Evolutionary conservation across 2,329 filamentous ascomycete genomes (phyloP).

Genomic region (Alternaria sp.): DNA sequence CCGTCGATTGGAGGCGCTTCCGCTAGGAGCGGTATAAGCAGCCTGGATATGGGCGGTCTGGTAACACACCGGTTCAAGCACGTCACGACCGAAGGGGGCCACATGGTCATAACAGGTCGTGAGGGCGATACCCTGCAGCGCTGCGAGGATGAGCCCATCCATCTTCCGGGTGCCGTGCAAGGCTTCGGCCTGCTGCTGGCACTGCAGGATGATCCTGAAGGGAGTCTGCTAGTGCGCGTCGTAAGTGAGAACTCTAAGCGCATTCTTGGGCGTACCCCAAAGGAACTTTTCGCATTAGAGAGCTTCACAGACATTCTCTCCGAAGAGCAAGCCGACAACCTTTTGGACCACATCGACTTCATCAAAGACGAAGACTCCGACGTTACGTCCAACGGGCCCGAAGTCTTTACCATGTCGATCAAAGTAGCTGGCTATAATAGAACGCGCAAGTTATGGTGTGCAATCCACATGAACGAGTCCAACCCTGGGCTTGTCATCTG

Average conservation of each 20-base stretch:
- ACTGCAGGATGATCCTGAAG: constrained; percentile 74
- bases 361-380: constrained; percentile 84
- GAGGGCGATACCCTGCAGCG: constrained; percentile 75
- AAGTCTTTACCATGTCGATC: constrained; percentile 83
- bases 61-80: constrained; percentile 82
- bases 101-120: constrained; percentile 83
- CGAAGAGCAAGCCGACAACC: constrained; percentile 83
- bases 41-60: constrained; percentile 57
- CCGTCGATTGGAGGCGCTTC: constrained; percentile 43
- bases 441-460: constrained; percentile 82
- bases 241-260: constrained; percentile 82
- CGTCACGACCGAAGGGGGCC: constrained; percentile 76
- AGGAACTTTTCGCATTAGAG: constrained; percentile 75
- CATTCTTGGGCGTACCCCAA: constrained; percentile 80
- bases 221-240: constrained; percentile 72
- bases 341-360: constrained; percentile 88
- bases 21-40: constrained; percentile 46
- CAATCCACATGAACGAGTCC: constrained; percentile 76
- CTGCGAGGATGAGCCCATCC: constrained; percentile 92
- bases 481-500: constrained; percentile 77
- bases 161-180: constrained; percentile 83
- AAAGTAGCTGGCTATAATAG: constrained; percentile 62
- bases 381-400: constrained; percentile 77
- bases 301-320: constrained; percentile 86
- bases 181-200: constrained; percentile 81